Base-by-base conservation (phyloP, 805 yeast species). In the Kodamaea restingae region DNA sequence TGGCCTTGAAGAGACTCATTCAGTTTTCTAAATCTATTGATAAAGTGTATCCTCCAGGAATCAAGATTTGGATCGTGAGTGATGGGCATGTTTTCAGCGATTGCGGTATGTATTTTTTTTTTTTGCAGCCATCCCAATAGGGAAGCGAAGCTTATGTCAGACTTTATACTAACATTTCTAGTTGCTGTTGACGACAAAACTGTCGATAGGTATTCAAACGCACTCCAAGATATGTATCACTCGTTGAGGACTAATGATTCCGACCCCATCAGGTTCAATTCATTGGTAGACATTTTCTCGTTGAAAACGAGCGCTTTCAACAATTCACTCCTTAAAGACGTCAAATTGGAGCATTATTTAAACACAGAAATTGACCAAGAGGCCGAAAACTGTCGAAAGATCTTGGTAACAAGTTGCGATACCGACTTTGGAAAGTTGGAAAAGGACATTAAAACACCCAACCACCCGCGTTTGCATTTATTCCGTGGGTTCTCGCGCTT, bases 71-170 rank as follows among this genome's bases (percentile, higher is more conserved):
- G 66, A 75, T 78, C 47, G 81, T 78, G 21, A 73, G 80, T 51
- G 84, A 78, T 48, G 83, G 84, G 0, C 84, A 78, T 50, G 84
- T 78, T 11, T 78, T 78, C 53, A 73, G 80, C 40, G 83, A 78
- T 52, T 78, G 83, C 46, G 51, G 43, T 47, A 39, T 11, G 45
- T 36, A 14, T 20, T 35, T 39, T 18, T 29, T 36, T 36, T 29
- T 15, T 25, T 27, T 21, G 30, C 25, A 28, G 10, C 41, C 37
- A 27, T 18, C 40, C 24, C 24, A 25, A 30, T 24, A 28, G 26
- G 35, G 40, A 30, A 36, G 24, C n/a, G 14, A n/a, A 8, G 36
- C 36, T 22, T 15, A 20, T 15, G 15, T 28, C 25, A 14, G 25
- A 17, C 7, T 11, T 18, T 35, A 12, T 49, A 47, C 50, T 47